Conservation (phyloP, 176 grass and related monocot species). For the Areca catechu region DNA sequence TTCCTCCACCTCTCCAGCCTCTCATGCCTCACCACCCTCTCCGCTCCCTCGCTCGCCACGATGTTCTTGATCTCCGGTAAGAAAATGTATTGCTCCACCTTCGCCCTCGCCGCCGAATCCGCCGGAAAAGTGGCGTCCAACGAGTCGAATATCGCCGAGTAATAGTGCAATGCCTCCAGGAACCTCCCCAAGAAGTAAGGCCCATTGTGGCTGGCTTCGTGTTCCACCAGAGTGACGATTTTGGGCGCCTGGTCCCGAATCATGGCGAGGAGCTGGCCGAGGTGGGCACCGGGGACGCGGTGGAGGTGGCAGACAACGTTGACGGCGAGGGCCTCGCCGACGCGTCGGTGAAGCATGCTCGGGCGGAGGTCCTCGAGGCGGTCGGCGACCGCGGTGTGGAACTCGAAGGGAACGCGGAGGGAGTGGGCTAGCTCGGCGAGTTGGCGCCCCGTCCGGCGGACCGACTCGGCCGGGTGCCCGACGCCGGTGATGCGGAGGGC, state of each 20-base stretch:
- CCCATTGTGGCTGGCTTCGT: conserved; percentile 46
- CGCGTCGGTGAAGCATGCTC: conserved; percentile 26
- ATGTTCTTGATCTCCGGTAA: conserved; percentile 33
- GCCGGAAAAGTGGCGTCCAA: conserved; percentile 21
- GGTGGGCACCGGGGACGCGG: conserved; percentile 24
- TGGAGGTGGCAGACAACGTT: conserved; percentile 44
- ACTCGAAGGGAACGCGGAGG: conserved; percentile 55
- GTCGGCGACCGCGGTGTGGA: conserved; percentile 21
- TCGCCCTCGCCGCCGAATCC: conserved; percentile 23
- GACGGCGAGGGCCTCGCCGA: conserved; percentile 49
- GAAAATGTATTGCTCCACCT: conserved; percentile 27
- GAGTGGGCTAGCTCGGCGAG: conserved; percentile 41
- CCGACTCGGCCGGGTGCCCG: conserved; percentile 23
- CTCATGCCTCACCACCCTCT: conserved; percentile 40
- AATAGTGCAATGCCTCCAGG: conserved; percentile 45
- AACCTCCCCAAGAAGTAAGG: conserved; percentile 33
- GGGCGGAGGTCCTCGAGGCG: conserved; percentile 32
- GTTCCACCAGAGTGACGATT: conserved; percentile 35
- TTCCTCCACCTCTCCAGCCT: conserved; percentile 23
- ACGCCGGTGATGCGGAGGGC: conserved; percentile 52
- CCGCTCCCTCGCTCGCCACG: conserved; percentile 32
- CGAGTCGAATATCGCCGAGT: conserved; percentile 44
- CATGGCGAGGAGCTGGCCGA: conserved; percentile 18
- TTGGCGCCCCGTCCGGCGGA: conserved; percentile 26
- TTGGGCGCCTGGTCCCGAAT: conserved; percentile 24